Evolutionary conservation across 768 basidiomycete species (phyloP).

Genomic region (Holtermanniella nyarrowii): DNA sequence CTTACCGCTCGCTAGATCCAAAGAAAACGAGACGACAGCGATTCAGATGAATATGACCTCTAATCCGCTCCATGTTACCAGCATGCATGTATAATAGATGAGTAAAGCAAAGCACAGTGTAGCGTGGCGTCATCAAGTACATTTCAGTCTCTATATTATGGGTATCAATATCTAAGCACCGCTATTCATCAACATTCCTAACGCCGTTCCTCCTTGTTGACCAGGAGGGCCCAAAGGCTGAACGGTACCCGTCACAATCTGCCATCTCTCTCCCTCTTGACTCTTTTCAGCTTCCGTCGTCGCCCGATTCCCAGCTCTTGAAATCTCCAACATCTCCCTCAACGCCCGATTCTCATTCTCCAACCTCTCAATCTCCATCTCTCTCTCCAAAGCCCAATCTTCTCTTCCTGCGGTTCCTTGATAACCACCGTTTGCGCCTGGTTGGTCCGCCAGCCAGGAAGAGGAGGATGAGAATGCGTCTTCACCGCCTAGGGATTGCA

Average conservation of each 20-base stretch:
- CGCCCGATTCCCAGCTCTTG: too few relatives aligned
- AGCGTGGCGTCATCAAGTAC: too few relatives aligned
- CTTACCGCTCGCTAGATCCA: slow-evolving; percentile 37
- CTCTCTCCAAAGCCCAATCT: slow-evolving; percentile 84
- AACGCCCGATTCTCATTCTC: slow-evolving; percentile 73
- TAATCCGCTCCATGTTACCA: slow-evolving; percentile 7
- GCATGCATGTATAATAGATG: too few relatives aligned
- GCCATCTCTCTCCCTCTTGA: too few relatives aligned
- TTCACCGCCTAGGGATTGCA: slow-evolving; percentile 51
- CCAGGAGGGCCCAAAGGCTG: too few relatives aligned
- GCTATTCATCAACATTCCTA: too few relatives aligned
- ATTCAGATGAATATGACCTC: slow-evolving; percentile 40
- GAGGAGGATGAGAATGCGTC: slow-evolving; percentile 38
- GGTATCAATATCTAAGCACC: too few relatives aligned
- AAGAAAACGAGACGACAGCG: slow-evolving; percentile 37
- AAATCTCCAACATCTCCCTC: slow-evolving; percentile 61
- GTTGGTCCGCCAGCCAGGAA: slow-evolving; percentile 26
- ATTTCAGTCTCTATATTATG: too few relatives aligned
- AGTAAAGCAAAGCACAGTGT: too few relatives aligned
- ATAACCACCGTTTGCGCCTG: slow-evolving; percentile 36
- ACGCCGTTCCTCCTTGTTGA: too few relatives aligned
- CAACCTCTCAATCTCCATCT: slow-evolving; percentile 71
- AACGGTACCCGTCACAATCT: too few relatives aligned
- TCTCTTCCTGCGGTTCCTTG: slow-evolving; percentile 41
- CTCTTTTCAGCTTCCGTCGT: too few relatives aligned